Percentiles rank a stretch among this genome's conserved stretches.
These are phyloP conservation scores for Lipomyces kockii DNA, from an alignment of 805 yeast species.

Conservation along the genomic window DNA sequence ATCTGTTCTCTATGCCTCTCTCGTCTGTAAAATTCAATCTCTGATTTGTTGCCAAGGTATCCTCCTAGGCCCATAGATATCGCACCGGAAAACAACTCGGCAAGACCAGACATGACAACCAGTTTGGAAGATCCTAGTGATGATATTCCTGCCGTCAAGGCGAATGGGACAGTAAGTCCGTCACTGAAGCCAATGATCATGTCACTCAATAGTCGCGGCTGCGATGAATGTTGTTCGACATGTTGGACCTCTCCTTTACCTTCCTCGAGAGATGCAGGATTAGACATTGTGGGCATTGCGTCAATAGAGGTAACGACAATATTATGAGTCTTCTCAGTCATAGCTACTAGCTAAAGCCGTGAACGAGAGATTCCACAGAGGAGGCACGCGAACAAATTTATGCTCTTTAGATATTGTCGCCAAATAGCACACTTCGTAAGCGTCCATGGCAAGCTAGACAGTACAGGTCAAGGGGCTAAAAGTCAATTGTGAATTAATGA, in stretches of 20 bases:
- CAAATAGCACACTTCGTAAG: no score
- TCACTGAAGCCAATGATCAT: slow-evolving; percentile 89
- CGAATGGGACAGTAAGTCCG: slow-evolving; percentile 96
- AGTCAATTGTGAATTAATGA: no score
- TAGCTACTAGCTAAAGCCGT: not conserved
- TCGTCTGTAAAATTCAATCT: slow-evolving; percentile 54
- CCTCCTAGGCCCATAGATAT: slow-evolving; percentile 98
- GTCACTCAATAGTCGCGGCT: slow-evolving; percentile 90
- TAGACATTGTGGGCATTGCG: not conserved
- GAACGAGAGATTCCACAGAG: not conserved
- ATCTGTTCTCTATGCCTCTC: slow-evolving; percentile 4
- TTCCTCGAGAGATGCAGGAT: slow-evolving; percentile 5
- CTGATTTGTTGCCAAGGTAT: slow-evolving; percentile 88
- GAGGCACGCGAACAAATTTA: not conserved
- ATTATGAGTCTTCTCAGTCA: not conserved
- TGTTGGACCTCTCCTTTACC: not conserved
- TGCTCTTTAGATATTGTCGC: no score
- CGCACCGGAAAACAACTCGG: slow-evolving; percentile 94
- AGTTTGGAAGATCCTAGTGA: slow-evolving; percentile 84
- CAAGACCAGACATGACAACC: slow-evolving; percentile 96
- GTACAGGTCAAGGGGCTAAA: no score
- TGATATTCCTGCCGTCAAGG: slow-evolving; percentile 91
- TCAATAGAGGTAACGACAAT: not conserved
- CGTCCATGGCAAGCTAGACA: no score
- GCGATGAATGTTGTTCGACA: slow-evolving; percentile 1